Evolutionary conservation across 495 filamentous ascomycete species (phyloP).

Genomic region (Sordaria brevicollis): DNA sequence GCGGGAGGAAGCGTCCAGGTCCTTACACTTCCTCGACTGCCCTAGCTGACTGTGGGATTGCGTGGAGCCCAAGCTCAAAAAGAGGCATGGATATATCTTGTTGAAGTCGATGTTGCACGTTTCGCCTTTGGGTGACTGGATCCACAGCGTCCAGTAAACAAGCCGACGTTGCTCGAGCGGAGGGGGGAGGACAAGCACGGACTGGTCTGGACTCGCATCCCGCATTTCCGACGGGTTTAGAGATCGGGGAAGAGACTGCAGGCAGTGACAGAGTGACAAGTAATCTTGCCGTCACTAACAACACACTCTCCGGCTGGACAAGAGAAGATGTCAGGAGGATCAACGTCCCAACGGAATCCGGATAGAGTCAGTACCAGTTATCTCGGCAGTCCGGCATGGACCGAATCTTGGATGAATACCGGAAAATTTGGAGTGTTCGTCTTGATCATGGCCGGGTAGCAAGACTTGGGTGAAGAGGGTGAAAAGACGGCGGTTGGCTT

Average conservation of each 20-base stretch:
- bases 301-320: neutral
- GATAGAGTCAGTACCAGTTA: neutral
- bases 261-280: neutral
- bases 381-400: neutral
- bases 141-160: neutral
- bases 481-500: neutral
- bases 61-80: neutral
- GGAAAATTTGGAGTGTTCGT: neutral
- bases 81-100: neutral
- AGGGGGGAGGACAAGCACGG: neutral
- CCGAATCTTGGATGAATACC: neutral
- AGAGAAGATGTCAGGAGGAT: neutral
- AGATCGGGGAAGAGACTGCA: neutral
- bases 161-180: neutral
- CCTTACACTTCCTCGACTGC: neutral
- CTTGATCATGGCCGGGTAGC: neutral
- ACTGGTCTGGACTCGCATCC: neutral
- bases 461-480: neutral
- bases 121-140: neutral
- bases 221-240: neutral
- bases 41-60: neutral
- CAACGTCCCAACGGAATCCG: neutral
- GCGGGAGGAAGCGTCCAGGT: neutral
- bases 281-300: neutral
- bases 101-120: neutral